Base-by-base conservation (phyloP, 208 protist genomes). In the Angomonas deanei region DNA sequence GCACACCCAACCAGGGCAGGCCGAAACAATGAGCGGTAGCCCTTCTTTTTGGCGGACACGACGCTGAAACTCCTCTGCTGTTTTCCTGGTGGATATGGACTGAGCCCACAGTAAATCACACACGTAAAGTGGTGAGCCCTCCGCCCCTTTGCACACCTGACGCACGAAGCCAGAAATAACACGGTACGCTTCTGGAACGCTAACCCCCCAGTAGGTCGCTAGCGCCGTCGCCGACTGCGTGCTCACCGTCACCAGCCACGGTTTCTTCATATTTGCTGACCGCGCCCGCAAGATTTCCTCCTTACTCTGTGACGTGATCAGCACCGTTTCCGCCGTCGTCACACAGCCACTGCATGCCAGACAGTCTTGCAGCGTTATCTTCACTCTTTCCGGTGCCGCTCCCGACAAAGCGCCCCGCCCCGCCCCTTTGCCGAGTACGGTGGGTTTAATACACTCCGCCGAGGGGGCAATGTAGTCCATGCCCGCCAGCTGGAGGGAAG, bases 1-100 rank as follows among this genome's bases (percentile, higher is more conserved):
- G 79, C 98, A 99, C 24, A 99, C 88, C 94, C 95, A 99, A 0
- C 98, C 97, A 0, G 96, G 97, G 77, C 97, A 99, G 27, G 95
- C 79, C 2, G 93, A 98, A 0, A 95, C 82, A n/a, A 99, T 72
- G 61, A 99, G 47, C 6, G 98, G 97, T 52, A 98, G 76, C 46
- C 59, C 54, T 21, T 49, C 58, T 8, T 63, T 64, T 17, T 66
- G 38, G 5, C 24, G 19, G 26, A 80, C 17, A 38, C 76, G 47
- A 31, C 50, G 61, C 19, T 84, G 61, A 78, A 96, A 98, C 72
- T 98, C 96, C 24, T 70, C 32, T 13, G 76, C 66, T 1, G 82
- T 86, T 68, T 94, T 78, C 13, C 92, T 46, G n/a, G 87, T 68
- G 1, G 92, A 75, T 23, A 98, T 62, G 32, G 80, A 64, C 24